A percentile compares a stretch with the other conserved stretches of the same genome.
These are phyloP conservation scores for Penicillium riverlandense DNA, from an alignment of 495 filamentous ascomycete species.

Conservation along the genomic window DNA sequence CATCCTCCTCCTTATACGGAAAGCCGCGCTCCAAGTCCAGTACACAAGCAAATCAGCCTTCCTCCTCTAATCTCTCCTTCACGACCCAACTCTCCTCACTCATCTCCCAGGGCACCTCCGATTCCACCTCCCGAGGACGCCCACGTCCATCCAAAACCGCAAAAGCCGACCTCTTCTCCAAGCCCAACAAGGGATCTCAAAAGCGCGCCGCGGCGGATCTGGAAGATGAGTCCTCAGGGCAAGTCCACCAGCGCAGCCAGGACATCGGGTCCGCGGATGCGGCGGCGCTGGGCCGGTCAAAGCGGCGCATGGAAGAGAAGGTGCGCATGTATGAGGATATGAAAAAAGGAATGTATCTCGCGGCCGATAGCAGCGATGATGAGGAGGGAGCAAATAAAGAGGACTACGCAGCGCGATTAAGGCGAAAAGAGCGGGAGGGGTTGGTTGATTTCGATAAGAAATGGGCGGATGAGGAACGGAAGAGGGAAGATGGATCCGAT, in stretches of 20 bases:
- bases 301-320: conserved; percentile 80
- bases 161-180: conserved; percentile 65
- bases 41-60: conserved; percentile 45
- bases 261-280: conserved; percentile 38
- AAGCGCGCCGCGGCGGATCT: conserved; percentile 54
- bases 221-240: conserved; percentile 28
- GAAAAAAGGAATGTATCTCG: conserved; percentile 60
- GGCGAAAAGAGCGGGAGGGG: conserved; percentile 40
- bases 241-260: conserved; percentile 28
- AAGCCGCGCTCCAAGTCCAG: conserved; percentile 50
- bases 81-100: conserved; percentile 15
- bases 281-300: conserved; percentile 50
- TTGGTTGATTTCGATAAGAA: conserved; percentile 92
- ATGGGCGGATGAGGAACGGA: conserved; percentile 64
- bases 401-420: conserved; percentile 22
- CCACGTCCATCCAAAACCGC: conserved; percentile 53
- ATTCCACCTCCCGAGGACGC: conserved; percentile 43
- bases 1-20: conserved; percentile 59
- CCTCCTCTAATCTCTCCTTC: conserved; percentile 73
- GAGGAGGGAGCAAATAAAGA: conserved; percentile 31
- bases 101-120: conserved; percentile 58
- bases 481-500: conserved; percentile 25
- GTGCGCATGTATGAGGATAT: conserved; percentile 74
- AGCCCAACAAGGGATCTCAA: conserved; percentile 61
- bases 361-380: conserved; percentile 29